Evolutionary conservation across 257 asterid genomes (phyloP), one percentile per base, ranked within the genome.

Genomic region (Lycium barbarum): DNA sequence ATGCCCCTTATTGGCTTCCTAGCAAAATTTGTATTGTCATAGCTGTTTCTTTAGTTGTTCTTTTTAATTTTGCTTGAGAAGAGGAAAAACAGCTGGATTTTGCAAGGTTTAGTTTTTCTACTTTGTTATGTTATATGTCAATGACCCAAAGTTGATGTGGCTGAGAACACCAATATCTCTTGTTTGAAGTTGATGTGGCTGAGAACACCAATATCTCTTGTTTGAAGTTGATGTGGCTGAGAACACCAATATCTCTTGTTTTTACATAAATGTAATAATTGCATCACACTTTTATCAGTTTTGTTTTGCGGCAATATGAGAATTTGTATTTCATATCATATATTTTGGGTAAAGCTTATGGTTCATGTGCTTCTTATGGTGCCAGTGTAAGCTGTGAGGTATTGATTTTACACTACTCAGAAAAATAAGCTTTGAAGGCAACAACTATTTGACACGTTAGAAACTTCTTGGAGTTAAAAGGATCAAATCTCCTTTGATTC

Each of bases 281-380:
- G 82, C 61, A 1, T 92, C 79, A 84, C 86, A 91, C 86, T 90
- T 17, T 86, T 14, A 88, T 85, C 83, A 91, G 88, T 40, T 87
- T 85, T 2, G 88, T 86, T 86, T 86, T 14, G 84, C 14, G 57
- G 88, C 12, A 26, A 13, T 26, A 7, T 33, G 51, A 74, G 49
- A 26, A 18, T 76, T 51, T 76, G 1, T 1, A 8, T 22, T 76
- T 22, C 62, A 22, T 49, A 49, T 49, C 62, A 74, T 76, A 68
- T 33, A 3, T 33, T 72, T n/a, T 47, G 11, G n/a, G 20, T 73
- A 9, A 18, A 45, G 80, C 58, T 72, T 45, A 58, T 6, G 35
- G 13, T 71, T 71, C 35, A 17, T 71, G 17, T 66, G 73, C 45
- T 14, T 36, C 49, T 35, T 67, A 18, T 33, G 49, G 49, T 22